Evolutionary conservation across 1,284 basidiomycete species (phyloP).

Genomic region (Veloboletus limbatus): DNA sequence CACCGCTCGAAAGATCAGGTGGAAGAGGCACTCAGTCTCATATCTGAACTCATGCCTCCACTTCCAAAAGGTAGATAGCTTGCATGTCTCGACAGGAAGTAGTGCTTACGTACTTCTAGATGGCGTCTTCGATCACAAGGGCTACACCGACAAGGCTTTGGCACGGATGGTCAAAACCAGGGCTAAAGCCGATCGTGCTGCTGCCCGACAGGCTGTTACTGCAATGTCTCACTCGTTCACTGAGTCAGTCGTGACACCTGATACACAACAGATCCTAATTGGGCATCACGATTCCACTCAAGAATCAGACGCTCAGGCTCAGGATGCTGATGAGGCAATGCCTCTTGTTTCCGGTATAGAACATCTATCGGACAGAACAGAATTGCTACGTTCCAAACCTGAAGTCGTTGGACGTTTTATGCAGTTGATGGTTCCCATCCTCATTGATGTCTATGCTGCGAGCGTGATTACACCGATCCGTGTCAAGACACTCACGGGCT

Average conservation of each 20-base stretch:
- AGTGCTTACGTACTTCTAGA: constrained; percentile 46
- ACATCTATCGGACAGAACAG: constrained; percentile 56
- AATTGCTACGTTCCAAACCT: constrained; percentile 72
- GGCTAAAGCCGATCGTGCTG: constrained; percentile 71
- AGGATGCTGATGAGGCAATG: constrained; percentile 38
- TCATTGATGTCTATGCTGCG: constrained; percentile 94
- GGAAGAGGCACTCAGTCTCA: constrained; percentile 84
- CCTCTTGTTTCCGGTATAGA: constrained; percentile 25
- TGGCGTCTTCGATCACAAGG: constrained; percentile 90
- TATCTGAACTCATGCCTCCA: constrained; percentile 89
- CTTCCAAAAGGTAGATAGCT: constrained; percentile 77
- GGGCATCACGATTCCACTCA: constrained; percentile 28
- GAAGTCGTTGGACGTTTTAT: constrained; percentile 81
- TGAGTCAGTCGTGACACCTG: constrained; percentile 27
- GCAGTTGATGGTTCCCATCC: constrained; percentile 83
- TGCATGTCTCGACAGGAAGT: background rate
- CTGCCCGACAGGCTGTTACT: constrained; percentile 50
- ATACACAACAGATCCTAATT: constrained; percentile 11
- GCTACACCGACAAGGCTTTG: constrained; percentile 86
- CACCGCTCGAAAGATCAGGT: constrained; percentile 96
- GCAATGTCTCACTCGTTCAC: constrained; percentile 30
- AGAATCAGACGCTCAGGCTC: constrained; percentile 33
- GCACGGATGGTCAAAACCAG: constrained; percentile 71
- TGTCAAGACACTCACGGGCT: constrained; percentile 80
- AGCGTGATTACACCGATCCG: constrained; percentile 85